Base-by-base conservation (phyloP, 169 alveolate genomes). In the Plasmodium gonderi region DNA sequence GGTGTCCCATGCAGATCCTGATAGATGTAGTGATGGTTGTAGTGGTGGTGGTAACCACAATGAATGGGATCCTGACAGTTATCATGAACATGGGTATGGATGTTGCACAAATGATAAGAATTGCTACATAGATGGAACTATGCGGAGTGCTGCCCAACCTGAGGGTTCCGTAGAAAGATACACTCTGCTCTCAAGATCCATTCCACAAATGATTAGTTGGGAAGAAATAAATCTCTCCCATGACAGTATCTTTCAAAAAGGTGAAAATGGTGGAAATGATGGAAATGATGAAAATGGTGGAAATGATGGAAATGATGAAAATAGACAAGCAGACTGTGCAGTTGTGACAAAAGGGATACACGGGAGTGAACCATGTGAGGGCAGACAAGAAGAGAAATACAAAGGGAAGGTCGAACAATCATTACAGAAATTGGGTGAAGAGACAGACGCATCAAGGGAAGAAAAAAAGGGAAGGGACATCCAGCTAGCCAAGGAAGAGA, bases 161-260 rank as follows among this genome's bases (percentile, higher is more conserved):
- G n/a, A n/a, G n/a, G n/a, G n/a, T n/a, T n/a, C n/a, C n/a, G n/a
- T n/a, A n/a, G n/a, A 38, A 29, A 74, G 20, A 29, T 83, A 68
- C 45, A 45, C 20, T 7, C 45, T 83, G 31, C 47, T 83, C n/a
- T 68, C 92, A 23, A 29, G 51, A n/a, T 83, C 92, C 8, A 69
- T 69, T 51, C 92, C 92, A 2, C 42, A 65, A 80, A 65, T 80
- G 74, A 65, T 80, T 29, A 80, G 26, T 31, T 60, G 60, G 29
- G 47, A 33, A 0, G 68, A 77, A 8, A 31, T 23, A 12, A 31
- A 20, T 49, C 2, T 29, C 23, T 51, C 81, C 33, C 54, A 8
- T 23, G 1, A 33, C 23, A 47, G 54, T 11, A 23, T 12, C 64
- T 3, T 23, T 1, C 3, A 6, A 36, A 38, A 26, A 54, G 79